Conservation (phyloP, 495 filamentous ascomycete species). For the Neurospora cerealis region DNA sequence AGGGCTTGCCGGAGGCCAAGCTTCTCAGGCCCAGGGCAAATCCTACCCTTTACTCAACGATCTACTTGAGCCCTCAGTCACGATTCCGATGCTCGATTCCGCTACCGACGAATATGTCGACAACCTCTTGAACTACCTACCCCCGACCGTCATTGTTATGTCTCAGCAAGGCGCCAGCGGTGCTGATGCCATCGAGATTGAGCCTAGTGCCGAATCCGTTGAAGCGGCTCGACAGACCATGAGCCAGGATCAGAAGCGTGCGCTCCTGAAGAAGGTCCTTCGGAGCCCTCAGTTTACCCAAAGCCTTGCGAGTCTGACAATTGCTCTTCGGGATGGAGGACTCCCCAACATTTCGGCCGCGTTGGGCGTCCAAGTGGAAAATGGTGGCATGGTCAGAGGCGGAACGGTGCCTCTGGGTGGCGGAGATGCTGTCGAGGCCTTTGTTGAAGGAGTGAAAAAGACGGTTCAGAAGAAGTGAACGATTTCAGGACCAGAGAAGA, state of each 20-base stretch:
- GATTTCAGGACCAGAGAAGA: not conserved
- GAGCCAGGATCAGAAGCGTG: conserved; percentile 66
- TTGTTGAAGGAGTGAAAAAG: conserved; percentile 77
- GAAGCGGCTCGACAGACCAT: conserved; percentile 67
- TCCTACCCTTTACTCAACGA: conserved; percentile 80
- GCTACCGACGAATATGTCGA: conserved; percentile 57
- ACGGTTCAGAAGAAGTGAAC: conserved; percentile 48
- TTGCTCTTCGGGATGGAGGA: conserved; percentile 86
- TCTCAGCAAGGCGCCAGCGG: conserved; percentile 51
- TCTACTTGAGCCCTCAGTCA: conserved; percentile 65
- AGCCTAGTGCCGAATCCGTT: conserved; percentile 55
- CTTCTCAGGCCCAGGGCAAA: conserved; percentile 34
- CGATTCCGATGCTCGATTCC: conserved; percentile 63
- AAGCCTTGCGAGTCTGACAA: conserved; percentile 70
- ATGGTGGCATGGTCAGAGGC: conserved; percentile 70
- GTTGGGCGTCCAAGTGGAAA: conserved; percentile 63
- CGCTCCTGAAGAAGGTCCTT: conserved; percentile 72
- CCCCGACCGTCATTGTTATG: conserved; percentile 55
- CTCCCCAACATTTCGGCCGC: conserved; percentile 83
- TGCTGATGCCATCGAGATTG: conserved; percentile 28
- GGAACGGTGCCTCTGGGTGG: conserved; percentile 76
- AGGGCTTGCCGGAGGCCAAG: conserved; percentile 20
- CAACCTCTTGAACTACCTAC: conserved; percentile 65
- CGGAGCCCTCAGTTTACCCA: conserved; percentile 86
- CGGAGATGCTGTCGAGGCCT: conserved; percentile 80